A percentile compares a stretch with the other conserved stretches of the same genome.
Evolutionary conservation across 2,329 filamentous ascomycete species (phyloP).

Genomic region (Trichophyton equinum): DNA sequence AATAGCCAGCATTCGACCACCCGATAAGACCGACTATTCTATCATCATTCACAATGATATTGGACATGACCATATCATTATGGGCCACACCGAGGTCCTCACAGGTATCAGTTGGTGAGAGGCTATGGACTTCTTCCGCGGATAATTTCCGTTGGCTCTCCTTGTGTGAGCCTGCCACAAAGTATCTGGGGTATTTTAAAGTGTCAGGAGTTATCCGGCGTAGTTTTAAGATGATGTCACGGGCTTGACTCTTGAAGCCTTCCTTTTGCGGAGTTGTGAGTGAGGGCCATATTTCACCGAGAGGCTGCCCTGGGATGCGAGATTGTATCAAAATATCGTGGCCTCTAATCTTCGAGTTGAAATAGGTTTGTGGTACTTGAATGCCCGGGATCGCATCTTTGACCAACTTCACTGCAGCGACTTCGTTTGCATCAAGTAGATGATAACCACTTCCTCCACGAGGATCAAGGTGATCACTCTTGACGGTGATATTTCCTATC

Average conservation of each 20-base stretch:
- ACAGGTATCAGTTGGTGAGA: slow-evolving; percentile 14
- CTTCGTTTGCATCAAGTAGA: slow-evolving; percentile 27
- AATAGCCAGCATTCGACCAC: slow-evolving; percentile 31
- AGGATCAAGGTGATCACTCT: slow-evolving; percentile 23
- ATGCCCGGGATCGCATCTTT: slow-evolving; percentile 24
- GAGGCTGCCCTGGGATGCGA: slow-evolving; percentile 28
- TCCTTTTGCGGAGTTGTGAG: slow-evolving; percentile 24
- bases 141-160: neutral
- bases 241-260: slow-evolving; percentile 26
- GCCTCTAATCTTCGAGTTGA: slow-evolving; percentile 25
- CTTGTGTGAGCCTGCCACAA: slow-evolving; percentile 11
- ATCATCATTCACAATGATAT: slow-evolving; percentile 28
- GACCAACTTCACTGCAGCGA: slow-evolving; percentile 24
- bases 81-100: slow-evolving; percentile 24
- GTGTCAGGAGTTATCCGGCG: slow-evolving; percentile 3
- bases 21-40: slow-evolving; percentile 27
- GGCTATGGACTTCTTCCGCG: slow-evolving; percentile 21
- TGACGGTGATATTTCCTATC: slow-evolving; percentile 26
- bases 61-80: slow-evolving; percentile 27
- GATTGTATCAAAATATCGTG: slow-evolving; percentile 31
- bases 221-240: slow-evolving; percentile 21
- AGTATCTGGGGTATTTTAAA: slow-evolving; percentile 13
- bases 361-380: slow-evolving; percentile 26
- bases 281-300: slow-evolving; percentile 22
- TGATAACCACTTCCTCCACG: slow-evolving; percentile 21